Base-by-base conservation (phyloP, 257 asterid species). In the Eustoma russellianum region DNA sequence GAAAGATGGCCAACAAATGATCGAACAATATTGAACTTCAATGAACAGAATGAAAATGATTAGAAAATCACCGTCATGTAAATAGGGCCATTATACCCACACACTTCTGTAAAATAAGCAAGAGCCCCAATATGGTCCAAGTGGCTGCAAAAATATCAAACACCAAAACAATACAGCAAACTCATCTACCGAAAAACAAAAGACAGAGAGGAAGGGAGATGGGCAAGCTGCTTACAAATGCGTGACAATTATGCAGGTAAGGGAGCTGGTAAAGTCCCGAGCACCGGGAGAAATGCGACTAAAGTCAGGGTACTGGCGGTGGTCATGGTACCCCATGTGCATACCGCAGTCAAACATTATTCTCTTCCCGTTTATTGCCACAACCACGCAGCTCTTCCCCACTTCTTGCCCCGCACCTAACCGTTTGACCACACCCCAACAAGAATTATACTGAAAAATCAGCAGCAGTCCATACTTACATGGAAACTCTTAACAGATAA, bases 361-460 rank as follows among this genome's bases (percentile, higher is more conserved):
- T 66, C 74, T 67, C 85, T 87, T 91, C 15, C 92, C 90, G 15
- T 80, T 84, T 50, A 91, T 80, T 1, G 80, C 71, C 63, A 87
- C 95, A 64, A 87, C 83, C 38, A 67, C 96, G 48, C 98, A 91
- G 73, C 98, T 91, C 82, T 91, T 91, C 49, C 98, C 98, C 46
- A 91, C 95, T 43, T 87, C 98, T 70, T 91, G 98, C 33, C 98
- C 98, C 6, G 98, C 98, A 18, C 98, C 97, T 89, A 61, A 53
- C 53, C 41, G 50, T n/a, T 34, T 35, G 53, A 52, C 17, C 53
- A 18, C 24, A 53, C 13, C 17, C 40, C 56, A 59, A 33, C 18
- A 30, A 60, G n/a, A 10, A 59, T 16, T 13, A 14, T 50, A 50
- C 44, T 9, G 34, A 17, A 19, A 43, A 6, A 9, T 9, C 28